Evolutionary conservation across 371 early-diverging fungal genomes (phyloP), one percentile per base, ranked within the genome.

Genomic region (Capniomyces stellatus): DNA sequence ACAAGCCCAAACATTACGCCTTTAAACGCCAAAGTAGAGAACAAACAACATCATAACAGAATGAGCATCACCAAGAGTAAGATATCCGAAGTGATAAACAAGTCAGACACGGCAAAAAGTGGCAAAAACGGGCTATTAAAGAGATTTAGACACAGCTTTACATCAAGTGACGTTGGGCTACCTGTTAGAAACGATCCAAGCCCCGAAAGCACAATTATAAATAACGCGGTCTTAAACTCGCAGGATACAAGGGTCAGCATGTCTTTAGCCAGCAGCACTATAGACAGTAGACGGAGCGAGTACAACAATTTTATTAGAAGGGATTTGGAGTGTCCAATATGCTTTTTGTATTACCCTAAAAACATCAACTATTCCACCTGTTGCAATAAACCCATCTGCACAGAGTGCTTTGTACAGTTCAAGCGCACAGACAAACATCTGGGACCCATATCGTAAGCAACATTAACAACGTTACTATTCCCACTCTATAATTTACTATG

Each of bases 361-460:
- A 86, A 90, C 68, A 85, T 87, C 69, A 93, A 93, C 69, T 81
- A 83, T 59, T 82, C 92, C n/a, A 73, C 84, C 15, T 92, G 93
- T 65, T 92, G 93, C 69, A 82, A 86, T 67, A 82, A 92, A 60
- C 92, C 93, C 10, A 88, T 92, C 50, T 92, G 93, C 68, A 88
- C 92, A 8, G 92, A 90, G 60, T 92, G 93, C 62, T 90, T 92
- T 68, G 78, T 91, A 52, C 89, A 89, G 73, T 83, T 93, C 58
- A 84, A 85, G 64, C 76, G 92, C 30, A 84, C 83, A 65, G 72
- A 89, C 29, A 78, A 79, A 35, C 35, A 35, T 35, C 15, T 35
- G 35, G 35, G 15, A 35, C 35, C 35, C 15, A 15, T 35, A 35
- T 15, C 15, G 35, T 35, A 35, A 35, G 35, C 15, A n/a, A n/a